phyloP scores from a whole-genome alignment of 768 basidiomycete species.

The Lactarius quietus region DNA sequence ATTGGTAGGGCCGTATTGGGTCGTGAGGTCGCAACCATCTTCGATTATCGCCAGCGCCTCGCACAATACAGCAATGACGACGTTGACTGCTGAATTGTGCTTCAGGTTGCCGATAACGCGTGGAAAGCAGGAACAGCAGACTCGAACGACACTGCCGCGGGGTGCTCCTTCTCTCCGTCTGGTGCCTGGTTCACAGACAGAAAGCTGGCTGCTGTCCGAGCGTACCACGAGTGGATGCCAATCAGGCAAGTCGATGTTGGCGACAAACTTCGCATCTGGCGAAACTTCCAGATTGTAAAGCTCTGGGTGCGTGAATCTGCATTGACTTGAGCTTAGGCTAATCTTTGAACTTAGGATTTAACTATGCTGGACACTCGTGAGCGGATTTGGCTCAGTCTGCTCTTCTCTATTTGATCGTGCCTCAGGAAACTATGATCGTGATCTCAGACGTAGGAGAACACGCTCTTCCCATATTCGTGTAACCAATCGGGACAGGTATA shows the following conservation, averaged over 20 bases:
- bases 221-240: conserved; percentile 62
- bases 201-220: conserved; percentile 54
- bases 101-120: conserved; percentile 49
- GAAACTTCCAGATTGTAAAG: conserved; percentile 61
- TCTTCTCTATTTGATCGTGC: neutral
- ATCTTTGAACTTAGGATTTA: conserved; percentile 37
- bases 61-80: conserved; percentile 51
- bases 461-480: neutral
- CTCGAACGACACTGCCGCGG: conserved; percentile 49
- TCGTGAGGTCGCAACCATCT: conserved; percentile 52
- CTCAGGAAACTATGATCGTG: conserved; percentile 50
- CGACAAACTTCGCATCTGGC: conserved; percentile 58
- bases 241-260: conserved; percentile 53
- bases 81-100: neutral
- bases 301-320: conserved; percentile 36
- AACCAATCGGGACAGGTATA: conserved; percentile 34
- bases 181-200: conserved; percentile 57
- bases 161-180: conserved; percentile 49
- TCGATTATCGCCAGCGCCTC: conserved; percentile 51
- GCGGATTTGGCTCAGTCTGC: conserved; percentile 16
- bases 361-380: conserved; percentile 61
- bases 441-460: conserved; percentile 44
- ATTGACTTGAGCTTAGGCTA: neutral
- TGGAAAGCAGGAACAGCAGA: conserved; percentile 57
- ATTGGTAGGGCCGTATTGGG: conserved; percentile 51